Percentiles rank a stretch among this genome's conserved stretches.
Conservation (phyloP, 306 rosid species). For the Glycine latifolia region DNA sequence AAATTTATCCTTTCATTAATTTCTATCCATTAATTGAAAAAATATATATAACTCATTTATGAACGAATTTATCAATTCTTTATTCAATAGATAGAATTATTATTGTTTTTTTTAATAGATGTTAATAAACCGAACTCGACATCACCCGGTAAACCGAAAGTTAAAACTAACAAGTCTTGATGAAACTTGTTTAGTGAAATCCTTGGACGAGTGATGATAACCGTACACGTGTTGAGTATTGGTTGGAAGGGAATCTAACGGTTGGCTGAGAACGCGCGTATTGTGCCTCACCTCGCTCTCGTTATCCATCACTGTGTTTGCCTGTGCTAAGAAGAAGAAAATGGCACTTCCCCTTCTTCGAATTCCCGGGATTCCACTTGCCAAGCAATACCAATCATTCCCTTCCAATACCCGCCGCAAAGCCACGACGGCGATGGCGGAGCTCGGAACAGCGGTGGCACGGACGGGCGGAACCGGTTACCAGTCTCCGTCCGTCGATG, state of each 20-base stretch:
- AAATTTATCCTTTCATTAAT: no score
- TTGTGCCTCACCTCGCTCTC: conserved; percentile 14
- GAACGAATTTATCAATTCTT: no score
- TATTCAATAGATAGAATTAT: no score
- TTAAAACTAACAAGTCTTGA: no score
- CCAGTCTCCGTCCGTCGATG: conserved; percentile 45
- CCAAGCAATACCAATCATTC: conserved; percentile 34
- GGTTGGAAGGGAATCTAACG: conserved; percentile 48
- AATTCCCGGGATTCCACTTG: conserved; percentile 58
- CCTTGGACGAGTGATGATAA: no score
- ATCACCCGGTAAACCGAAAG: no score
- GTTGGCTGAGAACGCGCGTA: conserved; percentile 37
- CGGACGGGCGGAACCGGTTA: conserved; percentile 44
- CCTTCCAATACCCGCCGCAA: conserved; percentile 55
- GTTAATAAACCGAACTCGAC: no score
- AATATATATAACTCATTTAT: no score
- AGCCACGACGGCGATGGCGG: conserved; percentile 49
- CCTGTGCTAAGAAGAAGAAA: neutral
- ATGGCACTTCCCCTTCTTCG: conserved; percentile 67
- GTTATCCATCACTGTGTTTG: conserved; percentile 42
- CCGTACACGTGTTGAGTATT: conserved; percentile 37
- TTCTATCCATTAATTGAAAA: no score
- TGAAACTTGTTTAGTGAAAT: no score
- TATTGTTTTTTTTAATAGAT: no score
- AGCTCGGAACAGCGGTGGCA: conserved; percentile 44